phyloP scores from a whole-genome alignment of 305 asterid genomes.

The Fraxinus sp. region DNA sequence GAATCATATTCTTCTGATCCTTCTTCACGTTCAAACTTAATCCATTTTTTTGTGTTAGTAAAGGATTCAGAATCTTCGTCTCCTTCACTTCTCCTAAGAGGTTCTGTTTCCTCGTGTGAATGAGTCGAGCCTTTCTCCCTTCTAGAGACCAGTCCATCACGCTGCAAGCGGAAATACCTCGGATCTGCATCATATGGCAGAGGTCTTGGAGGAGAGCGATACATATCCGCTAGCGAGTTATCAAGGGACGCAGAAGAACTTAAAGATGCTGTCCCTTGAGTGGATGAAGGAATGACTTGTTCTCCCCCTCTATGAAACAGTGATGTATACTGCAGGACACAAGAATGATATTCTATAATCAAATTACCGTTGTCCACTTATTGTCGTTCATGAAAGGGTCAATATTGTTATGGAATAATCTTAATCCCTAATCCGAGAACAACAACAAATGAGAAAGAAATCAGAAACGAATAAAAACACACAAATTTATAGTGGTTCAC shows the following conservation, averaged over 20 bases:
- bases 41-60: constrained; percentile 58
- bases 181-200: constrained; percentile 89
- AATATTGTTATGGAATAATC: neutral
- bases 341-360: constrained; percentile 21
- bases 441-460: neutral
- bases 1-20: constrained; percentile 63
- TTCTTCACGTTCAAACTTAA: constrained; percentile 48
- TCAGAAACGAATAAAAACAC: neutral
- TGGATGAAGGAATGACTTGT: constrained; percentile 53
- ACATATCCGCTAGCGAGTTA: constrained; percentile 71
- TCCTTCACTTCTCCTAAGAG: constrained; percentile 61
- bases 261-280: constrained; percentile 56
- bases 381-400: neutral
- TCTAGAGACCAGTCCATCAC: constrained; percentile 70
- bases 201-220: constrained; percentile 91
- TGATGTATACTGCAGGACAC: constrained; percentile 60
- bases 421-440: neutral
- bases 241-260: constrained; percentile 61
- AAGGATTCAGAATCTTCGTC: constrained; percentile 59
- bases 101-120: constrained; percentile 71
- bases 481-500: neutral
- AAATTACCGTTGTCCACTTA: neutral
- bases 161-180: constrained; percentile 65
- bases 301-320: constrained; percentile 69
- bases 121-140: constrained; percentile 90